A percentile compares a stretch with the other conserved stretches of the same genome.
Evolutionary conservation across 1,284 basidiomycete genomes (phyloP).

Genomic region (Volvariella surrecta): DNA sequence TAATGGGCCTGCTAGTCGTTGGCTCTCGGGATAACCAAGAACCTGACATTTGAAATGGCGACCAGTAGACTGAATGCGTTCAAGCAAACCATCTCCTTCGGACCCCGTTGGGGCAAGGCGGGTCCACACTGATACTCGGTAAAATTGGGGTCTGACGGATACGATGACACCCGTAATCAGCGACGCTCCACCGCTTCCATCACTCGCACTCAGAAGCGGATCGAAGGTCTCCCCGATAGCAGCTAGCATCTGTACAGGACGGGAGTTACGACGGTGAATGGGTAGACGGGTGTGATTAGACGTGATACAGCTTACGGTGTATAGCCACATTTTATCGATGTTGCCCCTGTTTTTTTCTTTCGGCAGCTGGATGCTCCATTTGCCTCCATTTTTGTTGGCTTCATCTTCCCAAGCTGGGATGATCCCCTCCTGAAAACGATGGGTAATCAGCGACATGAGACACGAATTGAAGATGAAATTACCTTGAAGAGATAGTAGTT

Average conservation of each 20-base stretch:
- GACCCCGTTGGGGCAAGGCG: constrained; percentile 57
- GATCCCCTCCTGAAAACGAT: constrained; percentile 66
- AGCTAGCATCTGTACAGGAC: constrained; percentile 81
- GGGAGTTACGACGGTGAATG: constrained; percentile 6
- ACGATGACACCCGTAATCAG: constrained; percentile 95
- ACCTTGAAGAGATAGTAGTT: constrained; percentile 99
- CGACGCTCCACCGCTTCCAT: constrained; percentile 44
- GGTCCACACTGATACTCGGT: constrained; percentile 97
- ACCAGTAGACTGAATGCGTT: constrained; percentile 62
- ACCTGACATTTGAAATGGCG: constrained; percentile 89
- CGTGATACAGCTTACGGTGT: constrained; percentile 66
- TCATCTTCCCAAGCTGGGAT: constrained; percentile 97
- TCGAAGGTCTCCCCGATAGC: constrained; percentile 97
- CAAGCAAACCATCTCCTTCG: constrained; percentile 51
- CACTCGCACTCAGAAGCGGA: constrained; percentile 56
- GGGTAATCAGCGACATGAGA: constrained; percentile 1
- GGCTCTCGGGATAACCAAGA: constrained; percentile 69
- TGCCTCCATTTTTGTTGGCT: constrained; percentile 93
- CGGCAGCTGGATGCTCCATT: constrained; percentile 97
- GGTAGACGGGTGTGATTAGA: too few species aligned
- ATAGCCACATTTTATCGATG: constrained; percentile 97
- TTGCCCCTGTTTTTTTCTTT: constrained; percentile 83
- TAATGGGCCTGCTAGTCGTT: constrained; percentile 73
- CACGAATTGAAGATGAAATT: constrained; percentile 10
- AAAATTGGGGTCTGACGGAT: constrained; percentile 91